Evolutionary conservation across 139 green algal species (phyloP), one percentile per base, ranked within the genome.

Genomic region (Dunaliella primolecta): DNA sequence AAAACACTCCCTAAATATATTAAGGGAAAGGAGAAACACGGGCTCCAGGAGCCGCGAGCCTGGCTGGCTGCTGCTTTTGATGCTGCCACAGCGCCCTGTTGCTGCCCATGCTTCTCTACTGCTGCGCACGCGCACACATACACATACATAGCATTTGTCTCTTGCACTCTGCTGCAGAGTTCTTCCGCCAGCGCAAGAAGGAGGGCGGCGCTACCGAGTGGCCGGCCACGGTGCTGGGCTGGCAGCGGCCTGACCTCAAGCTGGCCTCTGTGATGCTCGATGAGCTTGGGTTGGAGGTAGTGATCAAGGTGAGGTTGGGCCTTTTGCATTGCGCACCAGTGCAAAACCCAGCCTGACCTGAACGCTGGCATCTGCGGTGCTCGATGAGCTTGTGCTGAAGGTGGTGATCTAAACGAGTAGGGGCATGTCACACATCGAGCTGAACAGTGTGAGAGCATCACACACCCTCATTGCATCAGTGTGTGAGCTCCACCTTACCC

Each of bases 361-460:
- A 31, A 88, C n/a, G 21, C 85, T 97, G 78, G 94, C 84, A 15
- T 82, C 88, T 0, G 88, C 96, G 15, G 86, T 93, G 74, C 82
- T 97, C 31, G 86, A 93, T 20, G 85, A 93, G 15, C 81, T 94
- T 83, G 94, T 93, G 21, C 71, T 96, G 81, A 93, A 97, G 88
- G 85, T 78, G 3, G 81, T 94, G 31, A 84, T 89, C 33, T 84
- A 86, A 76, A 75, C 90, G 84, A 2, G 70, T n/a, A n/a, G n/a
- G n/a, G n/a, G n/a, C n/a, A n/a, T n/a, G n/a, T n/a, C n/a, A n/a
- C n/a, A n/a, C n/a, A n/a, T n/a, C n/a, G n/a, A n/a, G n/a, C n/a
- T n/a, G n/a, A n/a, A n/a, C n/a, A n/a, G n/a, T 76, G 37, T 7
- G 33, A 79, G 46, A 72, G 33, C 0, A 80, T 79, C 30, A 56